Evolutionary conservation across 352 stramenopile genomes (phyloP).

Genomic region (Globisporangium echinulatum): DNA sequence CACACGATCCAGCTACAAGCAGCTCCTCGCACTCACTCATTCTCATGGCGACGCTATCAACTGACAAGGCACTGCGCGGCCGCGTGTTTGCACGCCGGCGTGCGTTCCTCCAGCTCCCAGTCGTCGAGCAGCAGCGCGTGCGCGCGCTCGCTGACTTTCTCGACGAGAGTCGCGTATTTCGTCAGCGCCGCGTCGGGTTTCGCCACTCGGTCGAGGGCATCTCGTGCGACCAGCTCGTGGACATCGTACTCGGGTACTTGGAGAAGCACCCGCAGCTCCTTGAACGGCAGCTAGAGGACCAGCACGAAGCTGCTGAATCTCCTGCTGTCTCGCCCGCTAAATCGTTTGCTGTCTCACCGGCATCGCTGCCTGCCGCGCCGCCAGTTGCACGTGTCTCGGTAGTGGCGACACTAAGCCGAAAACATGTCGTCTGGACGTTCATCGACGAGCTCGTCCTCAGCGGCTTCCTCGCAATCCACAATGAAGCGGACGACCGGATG

Average conservation of each 20-base stretch:
- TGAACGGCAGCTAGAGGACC: neutral
- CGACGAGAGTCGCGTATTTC: constrained; percentile 2
- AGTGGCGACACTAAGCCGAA: neutral
- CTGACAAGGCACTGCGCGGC: neutral
- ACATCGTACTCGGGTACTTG: constrained; percentile 3
- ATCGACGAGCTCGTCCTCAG: constrained; percentile 7
- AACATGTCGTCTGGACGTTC: constrained; percentile 1
- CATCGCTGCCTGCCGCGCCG: neutral
- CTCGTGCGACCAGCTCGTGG: constrained; percentile 4
- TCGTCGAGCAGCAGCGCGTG: constrained; percentile 3
- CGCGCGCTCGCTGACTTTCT: constrained; percentile 6
- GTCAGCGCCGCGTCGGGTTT: neutral
- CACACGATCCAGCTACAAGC: too few species aligned
- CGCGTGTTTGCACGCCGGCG: constrained; percentile 6
- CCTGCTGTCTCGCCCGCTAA: neutral
- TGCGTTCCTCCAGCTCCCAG: constrained; percentile 1
- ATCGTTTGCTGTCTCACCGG: neutral
- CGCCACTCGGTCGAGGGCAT: neutral
- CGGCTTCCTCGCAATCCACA: constrained; percentile 5
- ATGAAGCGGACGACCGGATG: constrained; percentile 1
- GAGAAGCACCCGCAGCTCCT: constrained; percentile 5
- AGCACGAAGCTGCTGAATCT: neutral
- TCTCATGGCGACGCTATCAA: neutral
- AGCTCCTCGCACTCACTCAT: neutral
- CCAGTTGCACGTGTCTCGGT: neutral